Base-by-base conservation (phyloP, 116 monocot species). In the Thalassia testudinum region DNA sequence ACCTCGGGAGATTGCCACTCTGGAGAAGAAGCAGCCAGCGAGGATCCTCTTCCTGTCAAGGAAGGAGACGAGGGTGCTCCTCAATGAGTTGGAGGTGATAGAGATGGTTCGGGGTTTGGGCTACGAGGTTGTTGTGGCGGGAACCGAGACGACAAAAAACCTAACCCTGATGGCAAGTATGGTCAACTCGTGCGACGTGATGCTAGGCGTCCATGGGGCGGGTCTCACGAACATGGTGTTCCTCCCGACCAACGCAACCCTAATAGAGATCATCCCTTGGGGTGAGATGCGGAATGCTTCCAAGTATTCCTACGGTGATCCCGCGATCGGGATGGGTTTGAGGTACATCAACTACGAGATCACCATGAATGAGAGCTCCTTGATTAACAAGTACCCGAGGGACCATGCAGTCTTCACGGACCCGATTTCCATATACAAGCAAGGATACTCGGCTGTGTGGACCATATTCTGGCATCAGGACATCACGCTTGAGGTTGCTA, bases 401-500 rank as follows among this genome's bases (percentile, higher is more conserved):
- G 70, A 77, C 12, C 56, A 89, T 55, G 60, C 66, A 0, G 89
- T 89, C 48, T 23, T 89, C 7, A 79, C 51, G 56, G 77, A 89
- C 54, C 79, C 80, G 4, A 0, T 6, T 0, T 44, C 71, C 0
- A 55, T 82, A 12, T 73, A 66, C 43, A 74, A 65, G 27, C 29
- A 68, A 45, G 87, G 87, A n/a, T n/a, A n/a, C n/a, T n/a, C n/a
- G n/a, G n/a, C n/a, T n/a, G n/a, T n/a, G n/a, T n/a, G n/a, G n/a
- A n/a, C n/a, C n/a, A n/a, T n/a, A n/a, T n/a, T n/a, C n/a, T n/a
- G n/a, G n/a, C n/a, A n/a, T n/a, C n/a, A n/a, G n/a, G n/a, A n/a
- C n/a, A n/a, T n/a, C n/a, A n/a, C n/a, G n/a, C n/a, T n/a, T n/a
- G n/a, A n/a, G n/a, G n/a, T n/a, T n/a, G n/a, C n/a, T n/a, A n/a